A percentile compares a stretch with the other conserved stretches of the same genome.
phyloP scores from a whole-genome alignment of 441 rosid species.

The Eutrema salsugineum region DNA sequence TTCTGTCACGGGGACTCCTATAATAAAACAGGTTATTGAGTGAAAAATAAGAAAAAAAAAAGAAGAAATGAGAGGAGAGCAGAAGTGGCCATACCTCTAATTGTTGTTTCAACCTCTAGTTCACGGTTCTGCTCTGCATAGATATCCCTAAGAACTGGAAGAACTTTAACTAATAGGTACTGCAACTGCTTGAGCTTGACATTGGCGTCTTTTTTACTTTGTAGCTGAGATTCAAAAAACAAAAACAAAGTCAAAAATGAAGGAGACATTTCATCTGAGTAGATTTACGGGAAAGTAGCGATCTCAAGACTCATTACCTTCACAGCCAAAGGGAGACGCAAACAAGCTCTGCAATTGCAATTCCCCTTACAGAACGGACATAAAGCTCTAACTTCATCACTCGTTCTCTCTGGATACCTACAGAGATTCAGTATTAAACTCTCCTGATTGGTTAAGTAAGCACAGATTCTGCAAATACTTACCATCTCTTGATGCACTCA shows the following conservation, averaged over 20 bases:
- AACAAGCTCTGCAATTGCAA: slow-evolving; percentile 78
- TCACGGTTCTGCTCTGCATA: slow-evolving; percentile 45
- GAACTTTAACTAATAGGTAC: slow-evolving; percentile 28
- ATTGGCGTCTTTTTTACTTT: background rate
- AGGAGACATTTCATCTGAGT: slow-evolving; percentile 37
- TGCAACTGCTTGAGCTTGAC: slow-evolving; percentile 28
- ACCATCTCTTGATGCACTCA: slow-evolving; percentile 69
- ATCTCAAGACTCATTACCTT: slow-evolving; percentile 2
- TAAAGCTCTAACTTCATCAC: slow-evolving; percentile 38
- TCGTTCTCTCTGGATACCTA: slow-evolving; percentile 69
- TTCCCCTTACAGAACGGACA: slow-evolving; percentile 75
- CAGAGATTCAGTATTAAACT: background rate
- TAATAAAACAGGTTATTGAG: background rate
- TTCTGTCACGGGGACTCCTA: slow-evolving; percentile 21
- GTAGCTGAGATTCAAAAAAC: background rate
- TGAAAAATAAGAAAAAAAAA: background rate
- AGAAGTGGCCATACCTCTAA: slow-evolving; percentile 40
- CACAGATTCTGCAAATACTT: background rate
- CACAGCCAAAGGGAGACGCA: slow-evolving; percentile 35
- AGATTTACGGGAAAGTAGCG: slow-evolving; percentile 32
- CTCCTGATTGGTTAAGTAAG: no score
- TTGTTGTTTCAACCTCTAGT: slow-evolving; percentile 42
- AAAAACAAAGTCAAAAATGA: background rate
- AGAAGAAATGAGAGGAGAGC: background rate
- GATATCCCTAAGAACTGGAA: slow-evolving; percentile 55